Evolutionary conservation across 2,329 filamentous ascomycete species (phyloP).

Genomic region (Colletotrichum sp.): DNA sequence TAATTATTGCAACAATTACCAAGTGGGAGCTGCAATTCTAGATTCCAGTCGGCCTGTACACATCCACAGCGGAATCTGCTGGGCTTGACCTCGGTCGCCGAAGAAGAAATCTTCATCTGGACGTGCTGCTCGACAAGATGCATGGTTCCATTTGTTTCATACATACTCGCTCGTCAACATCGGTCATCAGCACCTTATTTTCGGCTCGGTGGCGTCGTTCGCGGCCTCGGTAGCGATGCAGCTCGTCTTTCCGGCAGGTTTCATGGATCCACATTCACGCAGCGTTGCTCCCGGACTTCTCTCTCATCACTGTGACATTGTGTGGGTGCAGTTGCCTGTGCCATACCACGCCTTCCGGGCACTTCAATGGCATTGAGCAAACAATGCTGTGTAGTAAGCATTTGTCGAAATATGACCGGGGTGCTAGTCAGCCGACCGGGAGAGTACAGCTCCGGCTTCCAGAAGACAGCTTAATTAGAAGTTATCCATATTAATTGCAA

Average conservation of each 20-base stretch:
- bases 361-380: not conserved
- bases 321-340: not conserved
- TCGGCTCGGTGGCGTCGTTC: not conserved
- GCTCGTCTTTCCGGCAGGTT: not conserved
- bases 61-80: not conserved
- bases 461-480: not conserved
- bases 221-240: not conserved
- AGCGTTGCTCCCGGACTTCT: not conserved
- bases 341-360: not conserved
- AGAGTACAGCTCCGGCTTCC: not conserved
- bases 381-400: not conserved
- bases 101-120: not conserved
- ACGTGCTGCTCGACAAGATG: not conserved
- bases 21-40: not conserved
- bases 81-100: not conserved
- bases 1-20: not conserved
- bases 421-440: not conserved
- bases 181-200: not conserved
- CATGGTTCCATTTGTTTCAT: not conserved
- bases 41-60: not conserved
- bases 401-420: not conserved
- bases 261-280: not conserved
- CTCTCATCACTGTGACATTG: not conserved
- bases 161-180: not conserved
- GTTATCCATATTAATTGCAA: not conserved